Percentiles rank a stretch among this genome's conserved stretches.
Evolutionary conservation across 768 basidiomycete species (phyloP).

Genomic region (Candolleomyces aberdarensis): DNA sequence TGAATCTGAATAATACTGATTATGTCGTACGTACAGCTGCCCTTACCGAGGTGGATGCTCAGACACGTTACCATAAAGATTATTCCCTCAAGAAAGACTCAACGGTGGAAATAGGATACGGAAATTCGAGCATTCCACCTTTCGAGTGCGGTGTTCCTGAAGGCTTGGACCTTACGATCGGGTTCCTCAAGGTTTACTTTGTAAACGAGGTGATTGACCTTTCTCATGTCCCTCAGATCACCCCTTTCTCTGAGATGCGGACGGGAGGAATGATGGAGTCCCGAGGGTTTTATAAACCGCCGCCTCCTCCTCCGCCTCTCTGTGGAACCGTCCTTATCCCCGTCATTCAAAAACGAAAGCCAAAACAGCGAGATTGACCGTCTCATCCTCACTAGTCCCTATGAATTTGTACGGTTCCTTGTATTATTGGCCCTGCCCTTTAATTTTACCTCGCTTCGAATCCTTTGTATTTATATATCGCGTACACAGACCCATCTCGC

Average conservation of each 20-base stretch:
- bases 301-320: no score
- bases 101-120: conserved; percentile 37
- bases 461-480: no score
- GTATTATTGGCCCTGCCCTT: no score
- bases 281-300: not conserved
- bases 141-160: conserved; percentile 27
- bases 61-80: conserved; percentile 17
- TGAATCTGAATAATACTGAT: conserved; percentile 10
- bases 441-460: no score
- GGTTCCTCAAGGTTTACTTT: conserved; percentile 38
- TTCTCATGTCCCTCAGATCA: conserved; percentile 5
- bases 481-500: no score
- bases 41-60: conserved; percentile 17
- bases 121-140: conserved; percentile 27
- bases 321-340: conserved; percentile 2
- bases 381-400: no score
- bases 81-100: conserved; percentile 17
- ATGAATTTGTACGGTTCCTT: no score
- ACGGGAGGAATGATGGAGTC: not conserved
- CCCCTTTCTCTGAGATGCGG: not conserved
- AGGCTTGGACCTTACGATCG: conserved; percentile 31
- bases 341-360: not conserved
- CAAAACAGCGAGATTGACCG: not conserved
- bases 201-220: conserved; percentile 11
- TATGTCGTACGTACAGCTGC: conserved; percentile 20